A percentile compares a stretch with the other conserved stretches of the same genome.
Conservation (phyloP, 805 yeast genomes). For the Starmera amethionina region DNA sequence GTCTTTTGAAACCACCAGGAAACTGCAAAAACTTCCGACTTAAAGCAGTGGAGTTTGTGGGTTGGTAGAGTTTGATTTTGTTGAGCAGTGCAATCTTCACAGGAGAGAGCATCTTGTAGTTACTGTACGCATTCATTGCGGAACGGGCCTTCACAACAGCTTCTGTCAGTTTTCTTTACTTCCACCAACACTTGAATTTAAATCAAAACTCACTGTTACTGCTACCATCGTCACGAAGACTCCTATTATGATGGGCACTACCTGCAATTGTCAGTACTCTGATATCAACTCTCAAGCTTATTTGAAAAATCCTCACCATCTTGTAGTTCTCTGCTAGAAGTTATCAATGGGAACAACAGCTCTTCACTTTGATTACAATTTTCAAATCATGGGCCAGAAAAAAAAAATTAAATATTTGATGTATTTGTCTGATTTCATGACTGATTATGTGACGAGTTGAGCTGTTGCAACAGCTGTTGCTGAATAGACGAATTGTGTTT, state of each 20-base stretch:
- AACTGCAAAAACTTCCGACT: slow-evolving; percentile 24
- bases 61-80: slow-evolving; percentile 18
- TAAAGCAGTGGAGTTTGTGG: slow-evolving; percentile 12
- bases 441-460: slow-evolving; percentile 7
- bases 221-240: background rate
- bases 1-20: slow-evolving; percentile 53
- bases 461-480: slow-evolving; percentile 32
- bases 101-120: slow-evolving; percentile 23
- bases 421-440: too few relatives aligned
- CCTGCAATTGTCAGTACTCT: background rate
- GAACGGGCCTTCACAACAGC: slow-evolving; percentile 21
- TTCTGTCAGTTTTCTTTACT: background rate
- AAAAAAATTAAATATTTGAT: too few relatives aligned
- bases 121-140: slow-evolving; percentile 22
- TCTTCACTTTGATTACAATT: too few relatives aligned
- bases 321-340: too few relatives aligned
- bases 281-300: too few relatives aligned
- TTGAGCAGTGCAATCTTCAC: slow-evolving; percentile 31
- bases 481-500: slow-evolving; percentile 31
- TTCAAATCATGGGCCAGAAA: too few relatives aligned
- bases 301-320: too few relatives aligned
- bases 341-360: too few relatives aligned
- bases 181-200: background rate
- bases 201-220: background rate
- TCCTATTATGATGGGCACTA: background rate